Conservation (phyloP, 2,329 filamentous ascomycete species). For the Talaromyces pinophilus region DNA sequence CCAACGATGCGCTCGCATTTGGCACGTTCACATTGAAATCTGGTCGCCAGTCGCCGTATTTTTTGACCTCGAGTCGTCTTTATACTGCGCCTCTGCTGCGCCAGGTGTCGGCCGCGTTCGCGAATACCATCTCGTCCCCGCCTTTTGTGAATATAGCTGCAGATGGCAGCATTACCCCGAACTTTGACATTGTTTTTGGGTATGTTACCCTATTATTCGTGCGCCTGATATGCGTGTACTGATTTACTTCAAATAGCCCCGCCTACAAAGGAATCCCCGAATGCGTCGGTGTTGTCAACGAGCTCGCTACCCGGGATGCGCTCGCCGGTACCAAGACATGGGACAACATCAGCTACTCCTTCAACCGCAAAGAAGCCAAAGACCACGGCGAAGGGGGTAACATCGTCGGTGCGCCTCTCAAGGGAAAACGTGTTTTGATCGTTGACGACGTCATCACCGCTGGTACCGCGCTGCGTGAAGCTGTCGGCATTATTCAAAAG, state of each 20-base stretch:
- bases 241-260: constrained; percentile 47
- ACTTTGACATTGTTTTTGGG: constrained; percentile 84
- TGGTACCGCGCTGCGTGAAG: constrained; percentile 89
- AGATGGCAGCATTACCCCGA: constrained; percentile 44
- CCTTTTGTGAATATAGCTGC: constrained; percentile 43
- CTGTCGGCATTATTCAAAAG: constrained; percentile 81
- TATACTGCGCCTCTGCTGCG: constrained; percentile 76
- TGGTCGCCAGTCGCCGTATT: constrained; percentile 86
- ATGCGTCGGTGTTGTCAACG: constrained; percentile 73
- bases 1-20: constrained; percentile 46
- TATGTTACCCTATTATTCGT: not conserved
- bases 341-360: constrained; percentile 74
- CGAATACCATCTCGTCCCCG: constrained; percentile 58
- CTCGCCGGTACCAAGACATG: constrained; percentile 57
- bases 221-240: not conserved
- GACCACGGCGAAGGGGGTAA: constrained; percentile 92
- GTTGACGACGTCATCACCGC: constrained; percentile 97
- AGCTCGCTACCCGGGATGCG: constrained; percentile 68
- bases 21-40: constrained; percentile 76
- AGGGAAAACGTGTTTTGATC: constrained; percentile 82
- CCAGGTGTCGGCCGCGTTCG: constrained; percentile 80
- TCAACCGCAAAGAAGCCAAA: constrained; percentile 96
- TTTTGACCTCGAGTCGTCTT: constrained; percentile 95
- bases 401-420: constrained; percentile 84
- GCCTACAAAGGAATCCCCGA: constrained; percentile 97